phyloP scores from a whole-genome alignment of 768 basidiomycete species.

The Pleurotus pulmonarius region DNA sequence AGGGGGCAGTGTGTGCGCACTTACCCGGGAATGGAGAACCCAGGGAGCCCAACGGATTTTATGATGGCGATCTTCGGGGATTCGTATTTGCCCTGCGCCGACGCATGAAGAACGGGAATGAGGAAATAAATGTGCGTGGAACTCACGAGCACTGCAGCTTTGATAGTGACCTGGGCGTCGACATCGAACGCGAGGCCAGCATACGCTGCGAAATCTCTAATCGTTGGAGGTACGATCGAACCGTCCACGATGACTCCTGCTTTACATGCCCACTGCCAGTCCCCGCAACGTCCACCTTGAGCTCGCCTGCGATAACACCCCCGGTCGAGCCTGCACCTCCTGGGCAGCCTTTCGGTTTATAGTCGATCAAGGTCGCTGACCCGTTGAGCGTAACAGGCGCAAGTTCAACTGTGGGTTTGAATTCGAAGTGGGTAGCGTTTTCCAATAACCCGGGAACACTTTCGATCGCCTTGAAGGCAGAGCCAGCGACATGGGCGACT shows the following conservation, averaged over 20 bases:
- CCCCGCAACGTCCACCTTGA: conserved; percentile 10
- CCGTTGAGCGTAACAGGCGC: conserved; percentile 17
- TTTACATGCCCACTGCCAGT: conserved; percentile 13
- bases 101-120: background rate
- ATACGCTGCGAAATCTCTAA: conserved; percentile 22
- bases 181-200: conserved; percentile 22
- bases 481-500: background rate
- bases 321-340: no score
- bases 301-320: background rate
- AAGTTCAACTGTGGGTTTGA: conserved; percentile 12
- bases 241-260: conserved; percentile 24
- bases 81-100: conserved; percentile 20
- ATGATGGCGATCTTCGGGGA: conserved; percentile 25
- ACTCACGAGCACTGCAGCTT: conserved; percentile 13
- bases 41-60: conserved; percentile 26
- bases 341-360: conserved; percentile 11
- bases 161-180: conserved; percentile 12
- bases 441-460: background rate
- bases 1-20: background rate
- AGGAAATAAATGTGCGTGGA: no score
- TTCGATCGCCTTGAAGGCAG: no score
- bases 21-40: conserved; percentile 26
- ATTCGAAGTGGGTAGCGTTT: conserved; percentile 11
- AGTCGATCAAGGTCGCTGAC: conserved; percentile 13
- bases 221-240: conserved; percentile 23